A percentile compares a stretch with the other conserved stretches of the same genome.
Conservation (phyloP, 148 eudicot genomes). For the Agrostemma githago region DNA sequence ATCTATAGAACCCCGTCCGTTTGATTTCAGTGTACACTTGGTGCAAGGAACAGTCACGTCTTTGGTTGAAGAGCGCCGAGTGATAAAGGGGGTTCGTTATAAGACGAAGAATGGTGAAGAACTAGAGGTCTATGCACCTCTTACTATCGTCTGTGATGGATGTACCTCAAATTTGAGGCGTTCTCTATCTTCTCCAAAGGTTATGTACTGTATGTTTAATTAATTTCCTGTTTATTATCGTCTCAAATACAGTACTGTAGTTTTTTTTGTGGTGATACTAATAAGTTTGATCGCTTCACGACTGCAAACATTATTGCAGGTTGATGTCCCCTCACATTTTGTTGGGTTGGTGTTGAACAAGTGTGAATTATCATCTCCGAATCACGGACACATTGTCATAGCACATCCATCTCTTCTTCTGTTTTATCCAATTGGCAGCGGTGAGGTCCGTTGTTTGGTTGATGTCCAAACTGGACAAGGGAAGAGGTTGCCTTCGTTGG, state of each 20-base stretch:
- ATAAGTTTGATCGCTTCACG: too few species aligned
- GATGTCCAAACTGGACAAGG: slow-evolving; percentile 55
- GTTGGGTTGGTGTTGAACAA: slow-evolving; percentile 74
- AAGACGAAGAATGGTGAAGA: slow-evolving; percentile 57
- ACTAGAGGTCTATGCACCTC: slow-evolving; percentile 47
- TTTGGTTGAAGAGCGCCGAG: slow-evolving; percentile 52
- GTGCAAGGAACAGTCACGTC: slow-evolving; percentile 76
- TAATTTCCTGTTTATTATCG: too few species aligned
- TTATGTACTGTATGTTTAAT: too few species aligned
- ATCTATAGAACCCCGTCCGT: too few species aligned
- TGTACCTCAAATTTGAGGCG: slow-evolving; percentile 68
- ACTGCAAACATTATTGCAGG: slow-evolving; percentile 27
- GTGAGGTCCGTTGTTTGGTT: slow-evolving; percentile 69
- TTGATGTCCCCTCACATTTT: slow-evolving; percentile 67
- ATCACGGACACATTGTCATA: slow-evolving; percentile 70
- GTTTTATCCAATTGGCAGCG: slow-evolving; percentile 61
- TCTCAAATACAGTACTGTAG: too few species aligned
- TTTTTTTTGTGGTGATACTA: not conserved
- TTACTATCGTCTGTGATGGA: slow-evolving; percentile 74
- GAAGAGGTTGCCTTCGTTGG: slow-evolving; percentile 62
- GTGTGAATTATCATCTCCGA: slow-evolving; percentile 49
- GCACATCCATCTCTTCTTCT: slow-evolving; percentile 72
- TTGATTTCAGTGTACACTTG: slow-evolving; percentile 40
- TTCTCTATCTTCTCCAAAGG: slow-evolving; percentile 64
- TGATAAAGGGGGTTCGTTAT: slow-evolving; percentile 59